These are phyloP conservation scores for Aegilops bicornis DNA, from an alignment of 176 grass and related monocot species.

Conservation along the genomic window DNA sequence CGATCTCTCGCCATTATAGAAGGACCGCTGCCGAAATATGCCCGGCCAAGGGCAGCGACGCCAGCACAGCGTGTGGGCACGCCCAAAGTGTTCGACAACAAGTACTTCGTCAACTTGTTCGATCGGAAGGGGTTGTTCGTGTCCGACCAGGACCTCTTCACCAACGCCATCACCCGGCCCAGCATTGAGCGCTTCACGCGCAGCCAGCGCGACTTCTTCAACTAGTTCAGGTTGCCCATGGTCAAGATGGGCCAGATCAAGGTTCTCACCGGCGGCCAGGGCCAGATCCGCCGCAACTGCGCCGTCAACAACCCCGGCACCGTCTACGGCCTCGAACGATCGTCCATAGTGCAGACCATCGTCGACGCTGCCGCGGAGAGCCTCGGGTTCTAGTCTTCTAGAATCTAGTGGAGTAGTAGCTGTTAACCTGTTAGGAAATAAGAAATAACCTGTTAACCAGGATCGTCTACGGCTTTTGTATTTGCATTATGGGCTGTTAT, in stretches of 20 bases:
- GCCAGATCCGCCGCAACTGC: conserved; percentile 42
- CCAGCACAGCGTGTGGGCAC: too few relatives aligned
- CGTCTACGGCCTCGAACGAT: not conserved
- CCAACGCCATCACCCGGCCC: conserved; percentile 4
- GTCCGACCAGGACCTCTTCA: conserved; percentile 73
- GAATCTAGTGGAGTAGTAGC: not conserved
- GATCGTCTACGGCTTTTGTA: too few relatives aligned
- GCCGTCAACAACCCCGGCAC: conserved; percentile 20
- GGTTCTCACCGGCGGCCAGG: conserved; percentile 49
- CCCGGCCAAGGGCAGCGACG: too few relatives aligned
- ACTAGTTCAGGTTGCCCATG: conserved; percentile 49
- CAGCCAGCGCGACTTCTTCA: conserved; percentile 35
- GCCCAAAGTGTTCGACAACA: conserved; percentile 74
- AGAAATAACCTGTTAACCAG: too few relatives aligned
- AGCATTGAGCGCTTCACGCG: conserved; percentile 25
- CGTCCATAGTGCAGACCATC: not conserved
- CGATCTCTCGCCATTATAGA: too few relatives aligned
- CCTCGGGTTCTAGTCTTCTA: conserved; percentile 29
- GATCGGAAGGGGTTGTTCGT: conserved; percentile 67
- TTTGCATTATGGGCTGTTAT: too few relatives aligned
- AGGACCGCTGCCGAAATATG: too few relatives aligned
- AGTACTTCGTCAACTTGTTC: conserved; percentile 59
- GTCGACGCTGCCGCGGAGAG: not conserved
- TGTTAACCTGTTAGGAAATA: too few relatives aligned
- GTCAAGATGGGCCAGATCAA: conserved; percentile 82